phyloP scores from a whole-genome alignment of 345 rosid species.

The Cardamine resedifolia region DNA sequence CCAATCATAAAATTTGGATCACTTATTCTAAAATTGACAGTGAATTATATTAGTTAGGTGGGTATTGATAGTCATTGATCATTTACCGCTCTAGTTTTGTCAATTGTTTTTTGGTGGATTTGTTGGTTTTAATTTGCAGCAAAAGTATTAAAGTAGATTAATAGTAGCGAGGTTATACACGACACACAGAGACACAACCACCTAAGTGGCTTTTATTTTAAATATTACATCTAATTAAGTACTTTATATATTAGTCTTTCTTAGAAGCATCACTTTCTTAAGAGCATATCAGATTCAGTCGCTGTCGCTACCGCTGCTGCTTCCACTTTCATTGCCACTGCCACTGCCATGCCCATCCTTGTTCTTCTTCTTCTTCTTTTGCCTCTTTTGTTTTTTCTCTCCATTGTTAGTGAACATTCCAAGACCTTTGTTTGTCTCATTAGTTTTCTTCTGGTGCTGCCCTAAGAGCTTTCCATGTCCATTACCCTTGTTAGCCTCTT shows the following conservation, averaged over 20 bases:
- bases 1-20: not conserved
- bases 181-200: slow-evolving; percentile 26
- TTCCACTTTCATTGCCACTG: slow-evolving; percentile 23
- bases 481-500: slow-evolving; percentile 15
- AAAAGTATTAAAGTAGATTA: slow-evolving; percentile 14
- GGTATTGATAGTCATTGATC: not conserved
- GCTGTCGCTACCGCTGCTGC: slow-evolving; percentile 35
- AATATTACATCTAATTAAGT: not conserved
- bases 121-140: not conserved
- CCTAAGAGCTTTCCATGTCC: slow-evolving; percentile 31
- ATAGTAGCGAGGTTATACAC: slow-evolving; percentile 12
- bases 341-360: slow-evolving; percentile 33
- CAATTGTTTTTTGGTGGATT: not conserved
- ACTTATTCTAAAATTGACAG: not conserved
- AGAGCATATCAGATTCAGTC: slow-evolving; percentile 15
- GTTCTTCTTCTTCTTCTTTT: slow-evolving; percentile 29
- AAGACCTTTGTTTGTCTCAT: slow-evolving; percentile 26
- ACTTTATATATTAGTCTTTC: slow-evolving; percentile 1
- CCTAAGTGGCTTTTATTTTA: slow-evolving; percentile 16
- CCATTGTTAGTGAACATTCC: slow-evolving; percentile 36
- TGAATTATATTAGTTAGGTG: not conserved
- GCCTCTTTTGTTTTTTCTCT: slow-evolving; percentile 27
- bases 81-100: not conserved
- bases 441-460: slow-evolving; percentile 29
- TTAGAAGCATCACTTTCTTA: not conserved